Evolutionary conservation across 768 basidiomycete genomes (phyloP).

Genomic region (Boletellus sp.): DNA sequence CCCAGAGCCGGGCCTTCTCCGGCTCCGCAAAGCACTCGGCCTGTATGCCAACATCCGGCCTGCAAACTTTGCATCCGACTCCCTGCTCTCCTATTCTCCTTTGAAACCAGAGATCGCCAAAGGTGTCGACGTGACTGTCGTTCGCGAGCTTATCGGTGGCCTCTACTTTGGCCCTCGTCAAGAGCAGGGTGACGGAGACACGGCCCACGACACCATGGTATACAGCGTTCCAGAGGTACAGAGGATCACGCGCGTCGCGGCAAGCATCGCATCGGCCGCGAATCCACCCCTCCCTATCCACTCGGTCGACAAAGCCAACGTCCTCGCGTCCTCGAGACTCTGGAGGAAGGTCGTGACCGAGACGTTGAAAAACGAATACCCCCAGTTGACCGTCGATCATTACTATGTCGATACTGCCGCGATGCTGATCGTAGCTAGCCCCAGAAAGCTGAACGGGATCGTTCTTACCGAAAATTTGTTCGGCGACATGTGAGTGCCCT

Average conservation of each 20-base stretch:
- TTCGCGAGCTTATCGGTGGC: slow-evolving; percentile 95
- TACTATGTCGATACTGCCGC: slow-evolving; percentile 93
- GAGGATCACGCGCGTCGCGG: slow-evolving; percentile 93
- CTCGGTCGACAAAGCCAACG: slow-evolving; percentile 98
- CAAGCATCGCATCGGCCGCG: slow-evolving; percentile 79
- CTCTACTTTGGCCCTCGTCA: slow-evolving; percentile 93
- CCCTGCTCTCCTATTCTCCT: slow-evolving; percentile 84
- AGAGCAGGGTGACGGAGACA: slow-evolving; percentile 70
- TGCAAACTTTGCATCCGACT: slow-evolving; percentile 90
- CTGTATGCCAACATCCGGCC: slow-evolving; percentile 98
- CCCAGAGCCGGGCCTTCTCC: slow-evolving; percentile 88
- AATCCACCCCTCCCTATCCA: slow-evolving; percentile 86
- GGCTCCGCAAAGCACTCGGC: slow-evolving; percentile 86
- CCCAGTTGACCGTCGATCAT: slow-evolving; percentile 83
- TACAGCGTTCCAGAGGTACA: slow-evolving; percentile 91
- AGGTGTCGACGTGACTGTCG: slow-evolving; percentile 88
- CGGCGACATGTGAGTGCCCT: slow-evolving; percentile 82
- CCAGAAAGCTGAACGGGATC: slow-evolving; percentile 91
- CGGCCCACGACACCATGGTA: slow-evolving; percentile 89
- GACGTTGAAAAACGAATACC: slow-evolving; percentile 79
- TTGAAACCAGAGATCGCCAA: slow-evolving; percentile 77
- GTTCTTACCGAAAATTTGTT: slow-evolving; percentile 95
- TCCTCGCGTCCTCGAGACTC: slow-evolving; percentile 88
- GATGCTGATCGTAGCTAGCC: slow-evolving; percentile 90
- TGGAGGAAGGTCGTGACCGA: slow-evolving; percentile 95